Evolutionary conservation across 2,329 filamentous ascomycete species (phyloP).

Genomic region (Sarocladiaceae sp.): DNA sequence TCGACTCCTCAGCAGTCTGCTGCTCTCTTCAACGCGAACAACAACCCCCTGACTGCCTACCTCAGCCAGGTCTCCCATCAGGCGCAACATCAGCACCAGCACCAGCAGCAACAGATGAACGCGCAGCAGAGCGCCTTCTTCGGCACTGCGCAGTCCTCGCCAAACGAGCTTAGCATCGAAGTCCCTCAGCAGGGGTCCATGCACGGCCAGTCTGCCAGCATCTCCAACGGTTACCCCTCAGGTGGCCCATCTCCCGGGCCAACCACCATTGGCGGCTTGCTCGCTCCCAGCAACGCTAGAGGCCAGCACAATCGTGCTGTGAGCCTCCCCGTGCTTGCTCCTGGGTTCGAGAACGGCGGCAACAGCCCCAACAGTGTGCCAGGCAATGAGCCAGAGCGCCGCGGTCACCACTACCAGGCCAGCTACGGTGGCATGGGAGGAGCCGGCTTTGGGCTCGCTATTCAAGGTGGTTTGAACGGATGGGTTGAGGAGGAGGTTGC

Average conservation of each 20-base stretch:
- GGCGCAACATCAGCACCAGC: constrained; percentile 66
- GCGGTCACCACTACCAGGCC: constrained; percentile 60
- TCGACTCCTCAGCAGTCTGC: constrained; percentile 61
- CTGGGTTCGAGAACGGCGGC: constrained; percentile 55
- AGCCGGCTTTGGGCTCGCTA: constrained; percentile 51
- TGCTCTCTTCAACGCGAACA: constrained; percentile 71
- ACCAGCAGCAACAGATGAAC: constrained; percentile 64
- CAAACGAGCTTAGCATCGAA: constrained; percentile 51
- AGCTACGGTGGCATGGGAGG: constrained; percentile 55
- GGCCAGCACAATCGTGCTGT: constrained; percentile 73
- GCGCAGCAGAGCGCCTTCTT: constrained; percentile 79
- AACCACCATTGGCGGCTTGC: constrained; percentile 68
- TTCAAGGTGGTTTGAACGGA: constrained; percentile 58
- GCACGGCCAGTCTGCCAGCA: constrained; percentile 60
- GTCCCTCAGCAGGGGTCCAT: constrained; percentile 48
- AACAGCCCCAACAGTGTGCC: constrained; percentile 43
- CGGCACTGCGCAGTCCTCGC: constrained; percentile 59
- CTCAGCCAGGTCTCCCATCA: constrained; percentile 75
- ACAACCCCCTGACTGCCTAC: constrained; percentile 91
- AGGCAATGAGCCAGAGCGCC: constrained; percentile 46
- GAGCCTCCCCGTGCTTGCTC: constrained; percentile 69
- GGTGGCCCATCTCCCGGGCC: constrained; percentile 48
- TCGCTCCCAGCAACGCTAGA: constrained; percentile 61
- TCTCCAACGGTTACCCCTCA: constrained; percentile 56
- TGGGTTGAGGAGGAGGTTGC: constrained; percentile 63